Conservation (phyloP, 352 stramenopile species). For the Proteromonas lacertae region DNA sequence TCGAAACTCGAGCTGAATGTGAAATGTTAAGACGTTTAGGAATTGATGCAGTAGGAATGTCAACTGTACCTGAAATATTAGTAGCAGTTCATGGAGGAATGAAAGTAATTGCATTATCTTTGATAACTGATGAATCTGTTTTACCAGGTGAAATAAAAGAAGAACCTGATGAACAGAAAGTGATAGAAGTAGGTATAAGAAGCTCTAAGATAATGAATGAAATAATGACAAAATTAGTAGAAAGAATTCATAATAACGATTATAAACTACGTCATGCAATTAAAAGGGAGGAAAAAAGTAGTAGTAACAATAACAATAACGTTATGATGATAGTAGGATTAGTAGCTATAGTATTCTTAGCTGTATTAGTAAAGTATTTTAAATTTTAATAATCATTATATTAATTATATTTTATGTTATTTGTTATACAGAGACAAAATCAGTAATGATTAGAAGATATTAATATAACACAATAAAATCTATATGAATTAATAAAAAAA, state of each 20-base stretch:
- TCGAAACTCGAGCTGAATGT: conserved; percentile 71
- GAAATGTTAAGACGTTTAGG: conserved; percentile 53
- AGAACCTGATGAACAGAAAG: no score
- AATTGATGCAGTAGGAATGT: conserved; percentile 72
- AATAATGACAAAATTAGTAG: conserved; percentile 2
- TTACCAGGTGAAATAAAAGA: no score
- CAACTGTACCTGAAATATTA: conserved; percentile 72
- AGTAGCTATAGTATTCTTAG: no score
- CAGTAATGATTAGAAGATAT: no score
- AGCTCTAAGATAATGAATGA: conserved; percentile 7
- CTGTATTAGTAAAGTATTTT: not conserved
- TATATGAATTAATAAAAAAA: no score
- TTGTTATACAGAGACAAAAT: no score
- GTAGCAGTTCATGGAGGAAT: conserved; percentile 65
- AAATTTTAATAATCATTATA: no score
- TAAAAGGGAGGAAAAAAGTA: no score
- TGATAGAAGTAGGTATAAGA: conserved; percentile 15
- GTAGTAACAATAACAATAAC: no score
- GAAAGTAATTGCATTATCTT: conserved; percentile 59
- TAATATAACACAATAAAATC: no score
- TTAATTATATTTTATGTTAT: no score
- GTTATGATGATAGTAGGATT: conserved; percentile 2
- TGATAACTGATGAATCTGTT: conserved; percentile 74
- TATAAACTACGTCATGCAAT: no score
- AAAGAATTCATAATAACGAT: not conserved